Percentiles rank a stretch among this genome's conserved stretches.
Evolutionary conservation across 169 alveolate species (phyloP).

Genomic region (Eimeria tenella): DNA sequence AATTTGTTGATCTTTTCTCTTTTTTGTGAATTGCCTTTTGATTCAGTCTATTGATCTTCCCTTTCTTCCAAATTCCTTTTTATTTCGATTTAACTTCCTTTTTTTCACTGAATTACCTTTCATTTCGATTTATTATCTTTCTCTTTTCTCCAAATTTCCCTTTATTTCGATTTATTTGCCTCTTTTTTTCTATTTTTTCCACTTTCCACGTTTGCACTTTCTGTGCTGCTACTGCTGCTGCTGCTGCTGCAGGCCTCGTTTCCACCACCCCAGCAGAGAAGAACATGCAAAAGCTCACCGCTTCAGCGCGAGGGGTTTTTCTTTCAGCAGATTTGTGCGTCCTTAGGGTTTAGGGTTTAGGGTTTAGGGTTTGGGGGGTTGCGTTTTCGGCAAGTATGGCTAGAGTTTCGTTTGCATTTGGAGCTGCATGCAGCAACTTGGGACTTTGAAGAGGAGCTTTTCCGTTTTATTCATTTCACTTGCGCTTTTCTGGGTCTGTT

Average conservation of each 20-base stretch:
- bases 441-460: neutral
- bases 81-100: neutral
- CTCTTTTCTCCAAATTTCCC: no score
- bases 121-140: neutral
- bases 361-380: neutral
- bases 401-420: no score
- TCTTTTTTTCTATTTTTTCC: no score
- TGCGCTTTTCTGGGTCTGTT: neutral
- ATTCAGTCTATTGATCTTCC: neutral
- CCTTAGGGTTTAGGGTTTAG: neutral
- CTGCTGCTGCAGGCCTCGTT: slow-evolving; percentile 65
- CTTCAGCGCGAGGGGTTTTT: slow-evolving; percentile 22
- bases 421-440: no score
- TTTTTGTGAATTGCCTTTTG: neutral
- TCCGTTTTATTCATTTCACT: neutral
- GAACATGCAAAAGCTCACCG: slow-evolving; percentile 62
- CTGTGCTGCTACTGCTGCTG: no score
- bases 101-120: neutral
- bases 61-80: neutral
- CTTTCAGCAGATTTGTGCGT: slow-evolving; percentile 14
- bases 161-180: no score
- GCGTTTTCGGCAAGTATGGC: neutral
- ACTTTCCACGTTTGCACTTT: no score
- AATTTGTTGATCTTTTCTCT: neutral
- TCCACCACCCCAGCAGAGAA: slow-evolving; percentile 70